These are phyloP conservation scores for Pharus latifolius DNA, from an alignment of 176 grass and related monocot species.

Conservation along the genomic window DNA sequence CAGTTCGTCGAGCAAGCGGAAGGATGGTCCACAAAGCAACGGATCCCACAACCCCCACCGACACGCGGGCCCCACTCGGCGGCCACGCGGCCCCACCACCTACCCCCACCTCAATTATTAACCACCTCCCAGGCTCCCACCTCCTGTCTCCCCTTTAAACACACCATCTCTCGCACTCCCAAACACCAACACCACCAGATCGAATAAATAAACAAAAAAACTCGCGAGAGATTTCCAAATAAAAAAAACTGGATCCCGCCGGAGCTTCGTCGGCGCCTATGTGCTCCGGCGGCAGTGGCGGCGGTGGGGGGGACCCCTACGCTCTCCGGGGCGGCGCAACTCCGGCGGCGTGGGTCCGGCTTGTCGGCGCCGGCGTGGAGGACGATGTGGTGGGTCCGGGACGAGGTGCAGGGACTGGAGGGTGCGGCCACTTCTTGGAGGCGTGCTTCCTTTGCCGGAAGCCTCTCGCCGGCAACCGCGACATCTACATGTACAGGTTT, in stretches of 20 bases:
- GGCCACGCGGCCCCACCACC: neutral
- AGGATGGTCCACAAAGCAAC: neutral
- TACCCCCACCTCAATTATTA: constrained; percentile 1
- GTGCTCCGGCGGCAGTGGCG: neutral
- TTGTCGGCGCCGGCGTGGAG: constrained; percentile 43
- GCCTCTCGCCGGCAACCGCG: constrained; percentile 62
- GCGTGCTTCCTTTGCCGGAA: constrained; percentile 94
- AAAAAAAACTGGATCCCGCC: constrained; percentile 15
- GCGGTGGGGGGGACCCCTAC: constrained; percentile 11
- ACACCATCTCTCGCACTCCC: constrained; percentile 20
- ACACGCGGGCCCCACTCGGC: neutral
- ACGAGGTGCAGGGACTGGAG: neutral
- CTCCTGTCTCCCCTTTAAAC: constrained; percentile 37
- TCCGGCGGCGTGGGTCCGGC: constrained; percentile 30
- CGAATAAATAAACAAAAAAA: neutral
- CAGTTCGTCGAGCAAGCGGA: neutral
- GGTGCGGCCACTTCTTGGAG: constrained; percentile 66
- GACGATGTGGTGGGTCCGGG: constrained; percentile 8
- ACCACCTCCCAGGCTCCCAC: constrained; percentile 29
- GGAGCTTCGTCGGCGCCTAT: constrained; percentile 12
- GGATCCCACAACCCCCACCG: constrained; percentile 11
- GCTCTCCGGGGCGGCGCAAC: constrained; percentile 27
- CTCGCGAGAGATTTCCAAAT: neutral
- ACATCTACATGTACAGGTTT: constrained; percentile 99
- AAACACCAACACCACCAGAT: constrained; percentile 21